Conservation (phyloP, 768 basidiomycete genomes). For the Tulasnella sp. region DNA sequence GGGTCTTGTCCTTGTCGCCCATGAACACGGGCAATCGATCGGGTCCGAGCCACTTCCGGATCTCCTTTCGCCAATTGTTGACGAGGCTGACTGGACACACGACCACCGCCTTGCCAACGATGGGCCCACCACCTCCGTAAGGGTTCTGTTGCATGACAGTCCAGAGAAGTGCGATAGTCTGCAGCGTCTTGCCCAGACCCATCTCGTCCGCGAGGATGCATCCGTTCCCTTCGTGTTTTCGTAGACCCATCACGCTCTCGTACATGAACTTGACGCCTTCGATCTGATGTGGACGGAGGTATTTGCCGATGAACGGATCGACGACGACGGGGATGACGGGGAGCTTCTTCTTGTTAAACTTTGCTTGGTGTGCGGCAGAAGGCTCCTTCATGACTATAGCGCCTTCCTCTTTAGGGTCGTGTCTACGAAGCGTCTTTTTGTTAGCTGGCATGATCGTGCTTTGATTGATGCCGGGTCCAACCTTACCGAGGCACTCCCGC, state of each 20-base stretch:
- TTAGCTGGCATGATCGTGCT: too few species aligned
- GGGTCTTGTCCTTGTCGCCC: slow-evolving; percentile 45
- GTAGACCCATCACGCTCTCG: slow-evolving; percentile 88
- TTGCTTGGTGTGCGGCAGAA: slow-evolving; percentile 49
- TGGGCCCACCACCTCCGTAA: slow-evolving; percentile 44
- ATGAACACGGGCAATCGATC: slow-evolving; percentile 47
- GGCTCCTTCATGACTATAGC: slow-evolving; percentile 84
- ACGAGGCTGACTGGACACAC: slow-evolving; percentile 90
- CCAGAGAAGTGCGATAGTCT: slow-evolving; percentile 90
- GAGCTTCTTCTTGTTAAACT: slow-evolving; percentile 59
- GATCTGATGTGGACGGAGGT: slow-evolving; percentile 77
- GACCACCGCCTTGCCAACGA: slow-evolving; percentile 72
- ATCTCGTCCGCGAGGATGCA: slow-evolving; percentile 97
- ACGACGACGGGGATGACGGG: slow-evolving; percentile 74
- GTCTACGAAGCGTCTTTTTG: slow-evolving; percentile 41
- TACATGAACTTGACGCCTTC: slow-evolving; percentile 84
- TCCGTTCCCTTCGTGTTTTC: slow-evolving; percentile 78
- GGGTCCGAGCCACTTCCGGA: slow-evolving; percentile 77
- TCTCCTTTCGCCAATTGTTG: slow-evolving; percentile 91
- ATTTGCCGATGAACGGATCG: slow-evolving; percentile 69
- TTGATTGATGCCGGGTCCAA: too few species aligned
- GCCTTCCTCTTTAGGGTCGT: slow-evolving; percentile 62
- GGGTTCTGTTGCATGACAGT: slow-evolving; percentile 86
- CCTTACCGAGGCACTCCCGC: too few species aligned
- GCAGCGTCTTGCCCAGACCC: slow-evolving; percentile 96